Percentiles rank a stretch among this genome's conserved stretches.
These are phyloP conservation scores for Esteya vermicola DNA, from an alignment of 2,329 filamentous ascomycete genomes.

Conservation along the genomic window DNA sequence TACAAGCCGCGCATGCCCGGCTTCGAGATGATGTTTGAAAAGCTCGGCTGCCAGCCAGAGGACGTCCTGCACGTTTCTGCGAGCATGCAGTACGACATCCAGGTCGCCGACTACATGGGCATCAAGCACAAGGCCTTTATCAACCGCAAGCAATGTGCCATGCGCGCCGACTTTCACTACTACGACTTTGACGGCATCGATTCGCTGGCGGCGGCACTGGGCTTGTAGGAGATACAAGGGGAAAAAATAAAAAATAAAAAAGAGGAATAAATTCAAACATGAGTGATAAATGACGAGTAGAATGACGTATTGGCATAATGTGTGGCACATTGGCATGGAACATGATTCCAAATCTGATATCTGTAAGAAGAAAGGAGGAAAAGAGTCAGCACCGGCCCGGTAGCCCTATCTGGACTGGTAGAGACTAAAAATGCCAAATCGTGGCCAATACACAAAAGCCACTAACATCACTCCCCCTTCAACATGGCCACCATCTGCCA, in stretches of 20 bases:
- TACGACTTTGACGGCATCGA: constrained; percentile 1
- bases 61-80: constrained; percentile 1
- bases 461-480: no score
- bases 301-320: no score
- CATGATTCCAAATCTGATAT: no score
- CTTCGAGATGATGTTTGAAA: constrained; percentile 1
- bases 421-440: no score
- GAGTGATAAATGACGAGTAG: no score
- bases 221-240: background rate
- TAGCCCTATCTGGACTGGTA: no score
- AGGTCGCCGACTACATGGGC: background rate
- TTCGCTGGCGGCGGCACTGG: background rate
- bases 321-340: no score
- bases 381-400: no score
- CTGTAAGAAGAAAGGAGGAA: no score
- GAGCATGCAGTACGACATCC: background rate
- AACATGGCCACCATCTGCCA: no score
- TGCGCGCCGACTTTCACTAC: background rate
- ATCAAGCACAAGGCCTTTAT: constrained; percentile 1
- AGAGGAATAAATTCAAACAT: no score
- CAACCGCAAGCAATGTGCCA: background rate
- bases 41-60: background rate
- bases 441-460: no score
- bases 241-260: background rate
- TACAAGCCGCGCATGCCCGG: constrained; percentile 2